Conservation (phyloP, 2,329 filamentous ascomycete species). For the Neofusicoccum sp. region DNA sequence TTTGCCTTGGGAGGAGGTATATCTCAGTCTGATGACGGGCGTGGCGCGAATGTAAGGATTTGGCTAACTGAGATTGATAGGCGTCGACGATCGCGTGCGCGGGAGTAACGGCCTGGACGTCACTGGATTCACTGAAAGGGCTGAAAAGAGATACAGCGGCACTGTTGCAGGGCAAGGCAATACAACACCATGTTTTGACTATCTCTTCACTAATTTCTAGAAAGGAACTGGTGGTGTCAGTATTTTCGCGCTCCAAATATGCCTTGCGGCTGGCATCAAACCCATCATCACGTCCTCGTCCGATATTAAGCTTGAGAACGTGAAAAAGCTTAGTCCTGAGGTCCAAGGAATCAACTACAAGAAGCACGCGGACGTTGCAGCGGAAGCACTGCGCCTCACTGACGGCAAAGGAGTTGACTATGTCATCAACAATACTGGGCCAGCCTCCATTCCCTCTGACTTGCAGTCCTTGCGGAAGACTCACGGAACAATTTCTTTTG, state of each 20-base stretch:
- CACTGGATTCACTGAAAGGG: slow-evolving; percentile 22
- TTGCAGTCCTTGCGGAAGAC: slow-evolving; percentile 21
- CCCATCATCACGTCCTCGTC: slow-evolving; percentile 61
- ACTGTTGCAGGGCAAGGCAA: slow-evolving; percentile 22
- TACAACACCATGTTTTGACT: not conserved
- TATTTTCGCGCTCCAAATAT: slow-evolving; percentile 31
- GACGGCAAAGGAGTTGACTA: slow-evolving; percentile 42
- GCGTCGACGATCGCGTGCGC: slow-evolving; percentile 26
- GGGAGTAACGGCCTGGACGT: slow-evolving; percentile 28
- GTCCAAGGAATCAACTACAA: slow-evolving; percentile 58
- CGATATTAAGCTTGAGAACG: slow-evolving; percentile 51
- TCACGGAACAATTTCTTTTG: slow-evolving; percentile 25
- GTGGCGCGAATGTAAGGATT: too few species aligned
- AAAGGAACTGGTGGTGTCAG: slow-evolving; percentile 44
- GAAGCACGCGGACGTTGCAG: slow-evolving; percentile 52
- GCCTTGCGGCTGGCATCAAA: slow-evolving; percentile 27
- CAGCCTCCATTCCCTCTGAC: slow-evolving; percentile 23
- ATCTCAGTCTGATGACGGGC: not conserved
- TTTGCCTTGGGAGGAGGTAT: slow-evolving; percentile 30
- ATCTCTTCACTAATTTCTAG: not conserved
- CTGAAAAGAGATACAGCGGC: slow-evolving; percentile 1
- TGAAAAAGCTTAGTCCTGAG: slow-evolving; percentile 39
- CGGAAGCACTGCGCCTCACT: slow-evolving; percentile 50
- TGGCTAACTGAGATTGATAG: not conserved
- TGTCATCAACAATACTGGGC: slow-evolving; percentile 42